Conservation (phyloP, 768 basidiomycete species). For the Tricholoma flavovirens region DNA sequence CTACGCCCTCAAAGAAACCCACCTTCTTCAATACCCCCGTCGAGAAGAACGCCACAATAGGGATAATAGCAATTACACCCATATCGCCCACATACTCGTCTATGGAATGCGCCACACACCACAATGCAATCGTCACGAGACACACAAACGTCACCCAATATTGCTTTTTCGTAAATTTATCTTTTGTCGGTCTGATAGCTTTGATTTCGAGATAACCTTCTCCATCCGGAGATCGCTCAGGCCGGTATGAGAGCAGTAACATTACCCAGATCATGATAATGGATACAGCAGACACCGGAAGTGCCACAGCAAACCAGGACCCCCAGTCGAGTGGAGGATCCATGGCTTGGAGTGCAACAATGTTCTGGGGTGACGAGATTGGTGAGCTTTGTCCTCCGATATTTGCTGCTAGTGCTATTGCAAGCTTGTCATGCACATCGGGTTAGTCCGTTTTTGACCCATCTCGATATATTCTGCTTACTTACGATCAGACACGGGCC, state of each 20-base stretch:
- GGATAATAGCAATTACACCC: conserved; percentile 94
- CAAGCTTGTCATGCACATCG: no score
- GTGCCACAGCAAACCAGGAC: conserved; percentile 88
- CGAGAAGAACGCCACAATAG: conserved; percentile 89
- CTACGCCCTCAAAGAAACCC: conserved; percentile 5
- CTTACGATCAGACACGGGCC: conserved; percentile 88
- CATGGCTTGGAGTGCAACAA: conserved; percentile 90
- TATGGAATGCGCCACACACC: conserved; percentile 83
- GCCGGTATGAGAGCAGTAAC: conserved; percentile 76
- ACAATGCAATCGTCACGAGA: conserved; percentile 76
- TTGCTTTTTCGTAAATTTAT: conserved; percentile 77
- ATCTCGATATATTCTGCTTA: conserved; percentile 6
- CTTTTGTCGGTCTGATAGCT: conserved; percentile 76
- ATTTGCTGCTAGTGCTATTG: conserved; percentile 96
- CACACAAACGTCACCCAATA: conserved; percentile 87
- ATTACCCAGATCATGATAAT: conserved; percentile 90
- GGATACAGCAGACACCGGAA: conserved; percentile 85
- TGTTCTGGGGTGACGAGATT: conserved; percentile 96
- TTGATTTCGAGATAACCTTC: conserved; percentile 79
- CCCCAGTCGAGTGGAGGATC: conserved; percentile 81
- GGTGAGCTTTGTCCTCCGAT: conserved; percentile 97
- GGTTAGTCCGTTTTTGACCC: neutral
- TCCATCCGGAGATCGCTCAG: conserved; percentile 64
- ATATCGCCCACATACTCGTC: conserved; percentile 84
- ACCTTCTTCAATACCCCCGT: conserved; percentile 94